A percentile compares a stretch with the other conserved stretches of the same genome.
phyloP scores from a whole-genome alignment of 108 stramenopile genomes.

The Cyclotella cryptica region DNA sequence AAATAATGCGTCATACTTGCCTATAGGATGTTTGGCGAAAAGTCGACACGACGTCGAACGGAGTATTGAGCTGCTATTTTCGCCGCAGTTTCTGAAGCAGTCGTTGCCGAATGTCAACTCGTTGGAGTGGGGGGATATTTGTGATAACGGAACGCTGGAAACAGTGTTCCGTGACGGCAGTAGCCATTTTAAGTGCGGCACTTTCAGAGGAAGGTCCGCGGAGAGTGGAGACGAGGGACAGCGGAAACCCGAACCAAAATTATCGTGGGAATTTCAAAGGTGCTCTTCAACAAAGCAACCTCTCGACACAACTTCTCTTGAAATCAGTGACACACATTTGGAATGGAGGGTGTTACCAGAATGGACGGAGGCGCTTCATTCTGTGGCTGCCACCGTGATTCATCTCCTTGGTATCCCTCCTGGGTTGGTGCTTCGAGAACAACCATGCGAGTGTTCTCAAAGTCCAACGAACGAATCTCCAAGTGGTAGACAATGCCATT shows the following conservation, averaged over 20 bases:
- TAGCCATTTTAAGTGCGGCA: slow-evolving; percentile 17
- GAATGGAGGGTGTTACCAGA: slow-evolving; percentile 10
- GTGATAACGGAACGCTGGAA: slow-evolving; percentile 25
- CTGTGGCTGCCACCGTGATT: slow-evolving; percentile 34
- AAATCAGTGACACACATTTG: background rate
- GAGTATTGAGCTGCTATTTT: slow-evolving; percentile 41
- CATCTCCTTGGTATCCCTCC: slow-evolving; percentile 52
- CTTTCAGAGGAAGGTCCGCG: slow-evolving; percentile 57
- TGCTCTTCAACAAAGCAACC: slow-evolving; percentile 11
- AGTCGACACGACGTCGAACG: background rate
- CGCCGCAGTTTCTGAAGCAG: slow-evolving; percentile 25
- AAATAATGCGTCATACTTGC: slow-evolving; percentile 1
- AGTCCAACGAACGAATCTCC: slow-evolving; percentile 1
- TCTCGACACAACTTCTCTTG: background rate
- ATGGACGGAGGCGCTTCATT: slow-evolving; percentile 55
- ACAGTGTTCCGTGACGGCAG: slow-evolving; percentile 7
- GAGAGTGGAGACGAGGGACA: slow-evolving; percentile 51
- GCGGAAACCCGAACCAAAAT: slow-evolving; percentile 52
- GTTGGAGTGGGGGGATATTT: slow-evolving; percentile 16
- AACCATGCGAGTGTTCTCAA: slow-evolving; percentile 31
- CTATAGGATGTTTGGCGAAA: slow-evolving; percentile 23
- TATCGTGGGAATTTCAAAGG: slow-evolving; percentile 57
- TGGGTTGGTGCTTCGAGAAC: slow-evolving; percentile 40
- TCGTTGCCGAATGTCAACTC: background rate
- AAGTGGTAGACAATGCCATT: background rate